phyloP scores from a whole-genome alignment of 345 rosid genomes.

The Arabis hirsuta region DNA sequence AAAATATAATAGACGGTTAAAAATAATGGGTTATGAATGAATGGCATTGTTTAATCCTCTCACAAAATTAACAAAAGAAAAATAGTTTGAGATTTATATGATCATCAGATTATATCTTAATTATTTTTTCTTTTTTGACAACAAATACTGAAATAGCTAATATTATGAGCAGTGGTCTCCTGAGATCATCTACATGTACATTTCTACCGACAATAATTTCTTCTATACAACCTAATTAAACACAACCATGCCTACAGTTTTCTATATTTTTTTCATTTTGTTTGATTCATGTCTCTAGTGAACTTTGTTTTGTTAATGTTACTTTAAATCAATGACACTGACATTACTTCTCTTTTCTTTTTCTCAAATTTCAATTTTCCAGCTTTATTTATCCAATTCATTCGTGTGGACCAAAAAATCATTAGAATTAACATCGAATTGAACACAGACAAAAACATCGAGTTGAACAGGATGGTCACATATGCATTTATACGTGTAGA shows the following conservation, averaged over 20 bases:
- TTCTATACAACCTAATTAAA: constrained; percentile 26
- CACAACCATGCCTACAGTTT: constrained; percentile 21
- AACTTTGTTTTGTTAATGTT: constrained; percentile 37
- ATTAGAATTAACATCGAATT: constrained; percentile 29
- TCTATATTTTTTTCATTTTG: neutral
- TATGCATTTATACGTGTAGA: constrained; percentile 42
- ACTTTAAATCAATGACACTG: constrained; percentile 37
- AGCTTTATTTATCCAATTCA: constrained; percentile 33
- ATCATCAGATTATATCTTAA: neutral
- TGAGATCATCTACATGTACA: constrained; percentile 14
- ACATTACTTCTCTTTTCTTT: constrained; percentile 39
- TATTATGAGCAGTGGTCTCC: neutral
- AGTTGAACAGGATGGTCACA: constrained; percentile 31
- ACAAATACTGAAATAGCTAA: neutral
- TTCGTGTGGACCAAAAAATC: constrained; percentile 46
- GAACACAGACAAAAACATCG: constrained; percentile 35
- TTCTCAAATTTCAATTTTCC: constrained; percentile 21
- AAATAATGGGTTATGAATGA: no score
- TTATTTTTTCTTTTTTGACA: no score
- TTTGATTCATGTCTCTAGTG: constrained; percentile 35
- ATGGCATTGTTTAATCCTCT: neutral
- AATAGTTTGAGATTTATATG: neutral
- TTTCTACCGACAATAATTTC: constrained; percentile 18
- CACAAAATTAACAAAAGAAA: neutral
- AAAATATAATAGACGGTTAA: no score